Conservation (phyloP, 179 eudicot genomes). For the Beta lomatogona region DNA sequence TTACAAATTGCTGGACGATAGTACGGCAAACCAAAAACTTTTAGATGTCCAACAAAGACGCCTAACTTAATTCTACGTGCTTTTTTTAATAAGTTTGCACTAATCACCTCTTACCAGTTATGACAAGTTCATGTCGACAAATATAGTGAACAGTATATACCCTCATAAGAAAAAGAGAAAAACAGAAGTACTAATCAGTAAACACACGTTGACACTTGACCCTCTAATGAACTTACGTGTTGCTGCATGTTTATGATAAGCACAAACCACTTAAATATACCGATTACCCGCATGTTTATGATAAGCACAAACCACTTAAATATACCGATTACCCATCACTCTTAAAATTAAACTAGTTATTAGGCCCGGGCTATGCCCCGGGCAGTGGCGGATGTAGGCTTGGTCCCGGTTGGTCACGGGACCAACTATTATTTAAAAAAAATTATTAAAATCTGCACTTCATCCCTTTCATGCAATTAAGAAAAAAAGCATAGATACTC, state of each 20-base stretch:
- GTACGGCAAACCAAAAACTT: neutral
- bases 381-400: no score
- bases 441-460: no score
- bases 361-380: no score
- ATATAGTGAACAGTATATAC: neutral
- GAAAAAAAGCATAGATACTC: no score
- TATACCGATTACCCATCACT: neutral
- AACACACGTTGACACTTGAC: neutral
- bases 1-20: neutral
- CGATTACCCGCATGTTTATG: neutral
- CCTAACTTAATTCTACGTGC: neutral
- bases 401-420: no score
- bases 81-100: neutral
- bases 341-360: no score
- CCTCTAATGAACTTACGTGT: neutral
- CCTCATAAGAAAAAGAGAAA: neutral
- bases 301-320: neutral
- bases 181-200: neutral
- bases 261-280: neutral
- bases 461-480: no score
- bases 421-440: no score
- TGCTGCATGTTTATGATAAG: slow-evolving; percentile 4
- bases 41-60: no score
- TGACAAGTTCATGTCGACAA: neutral
- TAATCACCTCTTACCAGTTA: neutral